Evolutionary conservation across 805 yeast genomes (phyloP), one percentile per base, ranked within the genome.

Genomic region (Cyberlindnera amylophila): DNA sequence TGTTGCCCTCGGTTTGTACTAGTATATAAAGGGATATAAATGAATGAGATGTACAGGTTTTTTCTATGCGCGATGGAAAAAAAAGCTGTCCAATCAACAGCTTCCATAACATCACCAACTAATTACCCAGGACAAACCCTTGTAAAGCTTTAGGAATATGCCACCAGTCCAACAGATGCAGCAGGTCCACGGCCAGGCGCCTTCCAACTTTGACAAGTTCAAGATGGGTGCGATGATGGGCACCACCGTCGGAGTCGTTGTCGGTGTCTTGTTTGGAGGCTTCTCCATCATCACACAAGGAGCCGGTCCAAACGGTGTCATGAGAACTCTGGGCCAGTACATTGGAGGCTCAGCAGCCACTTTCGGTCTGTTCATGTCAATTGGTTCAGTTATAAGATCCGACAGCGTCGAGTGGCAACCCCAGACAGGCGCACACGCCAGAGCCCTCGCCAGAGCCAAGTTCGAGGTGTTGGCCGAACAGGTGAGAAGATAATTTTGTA

Each of bases 211-310:
- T 70, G 96, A 93, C 43, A 93, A 93, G 70, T 86, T 93, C 78
- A 93, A 93, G 70, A 93, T 93, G 98, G 99, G 99, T 42, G 82
- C 89, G 47, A 70, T 91, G 71, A 93, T 93, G 97, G 99, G 99
- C 50, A 80, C 72, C 14, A 64, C 72, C 2, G 74, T 69, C 15
- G 99, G 99, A 51, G 93, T 89, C 9, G 93, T 95, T 58, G 88
- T 91, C 31, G 99, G 99, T 49, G 83, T 91, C 36, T 70, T 95
- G 52, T 93, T 91, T 64, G 99, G 98, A 39, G 96, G 96, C 18
- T 81, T 86, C 59, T 83, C 96, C 45, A 84, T 95, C 53, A 64
- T 88, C 51, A 90, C 89, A 43, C 82, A 85, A 53, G 99, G 99
- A 15, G 93, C 99, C n/a, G 96, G 96, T 12, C 99, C 99, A 37